Conservation (phyloP, 2,329 filamentous ascomycete genomes). For the Pseudomassariella vexata region DNA sequence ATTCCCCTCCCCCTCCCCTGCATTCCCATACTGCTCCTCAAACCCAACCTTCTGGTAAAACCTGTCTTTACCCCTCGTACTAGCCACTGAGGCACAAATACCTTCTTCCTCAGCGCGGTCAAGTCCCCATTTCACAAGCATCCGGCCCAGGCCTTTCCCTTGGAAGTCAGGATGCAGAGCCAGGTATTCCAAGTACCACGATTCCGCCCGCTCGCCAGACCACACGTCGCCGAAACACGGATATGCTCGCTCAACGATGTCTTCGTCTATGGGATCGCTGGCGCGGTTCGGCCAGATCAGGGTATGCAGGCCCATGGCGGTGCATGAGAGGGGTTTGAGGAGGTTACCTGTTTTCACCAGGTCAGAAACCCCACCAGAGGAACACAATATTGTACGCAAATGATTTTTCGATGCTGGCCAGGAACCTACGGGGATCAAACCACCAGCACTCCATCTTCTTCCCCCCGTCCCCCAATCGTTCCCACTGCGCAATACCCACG, state of each 20-base stretch:
- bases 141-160: constrained; percentile 26
- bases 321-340: constrained; percentile 8
- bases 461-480: constrained; percentile 13
- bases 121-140: constrained; percentile 35
- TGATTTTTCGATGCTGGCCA: neutral
- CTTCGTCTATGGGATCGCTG: constrained; percentile 11
- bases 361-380: too few species aligned
- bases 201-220: constrained; percentile 21
- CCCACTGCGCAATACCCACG: constrained; percentile 18
- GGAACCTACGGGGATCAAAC: constrained; percentile 14
- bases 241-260: constrained; percentile 14
- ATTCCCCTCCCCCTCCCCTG: neutral
- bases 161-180: constrained; percentile 33
- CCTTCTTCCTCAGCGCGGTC: constrained; percentile 27
- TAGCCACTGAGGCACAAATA: constrained; percentile 32
- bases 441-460: constrained; percentile 10
- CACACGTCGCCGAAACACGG: constrained; percentile 19
- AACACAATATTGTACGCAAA: constrained; percentile 2
- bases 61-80: constrained; percentile 28
- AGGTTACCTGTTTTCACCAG: constrained; percentile 15
- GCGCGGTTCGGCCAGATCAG: constrained; percentile 16
- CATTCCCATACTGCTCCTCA: constrained; percentile 1
- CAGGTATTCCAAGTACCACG: constrained; percentile 31
- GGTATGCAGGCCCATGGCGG: constrained; percentile 8
- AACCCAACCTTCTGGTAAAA: constrained; percentile 26